Evolutionary conservation across 129 eudicot genomes (phyloP).

Genomic region (Flaveria sonorensis): DNA sequence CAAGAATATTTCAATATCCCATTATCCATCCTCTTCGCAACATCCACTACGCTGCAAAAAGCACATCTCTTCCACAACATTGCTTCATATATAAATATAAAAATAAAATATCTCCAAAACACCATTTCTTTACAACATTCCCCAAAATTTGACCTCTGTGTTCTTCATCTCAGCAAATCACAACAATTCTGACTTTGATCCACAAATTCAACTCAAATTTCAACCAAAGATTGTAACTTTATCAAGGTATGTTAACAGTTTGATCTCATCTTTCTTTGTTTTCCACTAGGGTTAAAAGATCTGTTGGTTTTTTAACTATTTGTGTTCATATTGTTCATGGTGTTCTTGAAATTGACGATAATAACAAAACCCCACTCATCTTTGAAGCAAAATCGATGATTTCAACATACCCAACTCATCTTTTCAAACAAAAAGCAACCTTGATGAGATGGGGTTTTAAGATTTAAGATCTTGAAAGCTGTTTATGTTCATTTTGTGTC

Average conservation of each 20-base stretch:
- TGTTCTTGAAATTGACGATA: conserved; percentile 31
- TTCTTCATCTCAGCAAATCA: conserved; percentile 25
- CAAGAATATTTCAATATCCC: conserved; percentile 19
- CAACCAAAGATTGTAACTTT: conserved; percentile 14
- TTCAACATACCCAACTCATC: conserved; percentile 17
- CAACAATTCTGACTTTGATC: conserved; percentile 29
- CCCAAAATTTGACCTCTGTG: conserved; percentile 23
- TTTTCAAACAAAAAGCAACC: conserved; percentile 13
- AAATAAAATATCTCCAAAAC: conserved; percentile 21
- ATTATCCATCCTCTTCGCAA: conserved; percentile 43
- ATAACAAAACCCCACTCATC: neutral
- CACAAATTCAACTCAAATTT: conserved; percentile 28
- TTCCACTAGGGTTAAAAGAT: neutral
- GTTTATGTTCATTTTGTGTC: conserved; percentile 27
- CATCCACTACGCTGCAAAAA: conserved; percentile 44
- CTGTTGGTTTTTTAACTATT: neutral
- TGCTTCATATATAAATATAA: conserved; percentile 11
- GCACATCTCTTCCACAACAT: conserved; percentile 33
- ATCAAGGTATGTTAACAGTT: conserved; percentile 28
- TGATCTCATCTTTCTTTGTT: conserved; percentile 18
- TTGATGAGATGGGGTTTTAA: conserved; percentile 24
- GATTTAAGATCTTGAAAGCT: conserved; percentile 15
- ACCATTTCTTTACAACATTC: conserved; percentile 38
- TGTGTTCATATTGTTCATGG: conserved; percentile 20
- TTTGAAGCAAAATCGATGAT: conserved; percentile 5